Evolutionary conservation across 257 asterid genomes (phyloP), one percentile per base, ranked within the genome.

Genomic region (Cordia subcordata): DNA sequence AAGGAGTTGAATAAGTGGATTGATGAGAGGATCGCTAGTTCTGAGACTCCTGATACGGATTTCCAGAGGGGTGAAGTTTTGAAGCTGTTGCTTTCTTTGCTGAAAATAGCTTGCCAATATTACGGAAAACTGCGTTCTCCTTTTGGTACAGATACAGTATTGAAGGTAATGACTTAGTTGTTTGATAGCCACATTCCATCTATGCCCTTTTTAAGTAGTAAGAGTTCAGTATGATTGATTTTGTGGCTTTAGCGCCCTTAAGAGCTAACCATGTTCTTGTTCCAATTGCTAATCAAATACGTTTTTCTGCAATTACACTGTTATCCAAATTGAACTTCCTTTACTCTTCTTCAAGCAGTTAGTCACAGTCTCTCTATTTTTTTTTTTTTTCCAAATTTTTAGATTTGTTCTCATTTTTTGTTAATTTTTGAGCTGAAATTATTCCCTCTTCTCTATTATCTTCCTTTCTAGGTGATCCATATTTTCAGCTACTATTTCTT

Each of bases 81-180:
- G 81, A 84, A 67, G 80, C 64, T 88, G 70, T 96, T 92, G 53
- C 81, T 88, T 14, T 82, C 91, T 8, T 70, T 92, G 83, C 82
- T 92, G 42, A 92, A 85, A 78, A 80, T 93, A 67, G 86, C 86
- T 42, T 82, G 95, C 67, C 95, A 82, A 68, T 76, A 81, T 69
- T 90, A 89, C 68, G 99, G 99, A 55, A 89, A 85, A 77, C 84
- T 93, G 35, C 86, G 99, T 44, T 85, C 96, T 39, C 96, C 99
- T 44, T 84, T 84, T 61, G 97, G 96, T 56, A 67, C 95, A 49
- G 99, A 93, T 63, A 49, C 80, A 54, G 64, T 37, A 5, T 59
- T 68, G 65, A 84, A 86, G 99, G 99, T 89, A 77, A 50, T 60
- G 56, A 13, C 40, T 20, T 44, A 13, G 55, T 27, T 56, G 22